Evolutionary conservation across 2,329 filamentous ascomycete species (phyloP).

Genomic region (Microdochium bolleyi): DNA sequence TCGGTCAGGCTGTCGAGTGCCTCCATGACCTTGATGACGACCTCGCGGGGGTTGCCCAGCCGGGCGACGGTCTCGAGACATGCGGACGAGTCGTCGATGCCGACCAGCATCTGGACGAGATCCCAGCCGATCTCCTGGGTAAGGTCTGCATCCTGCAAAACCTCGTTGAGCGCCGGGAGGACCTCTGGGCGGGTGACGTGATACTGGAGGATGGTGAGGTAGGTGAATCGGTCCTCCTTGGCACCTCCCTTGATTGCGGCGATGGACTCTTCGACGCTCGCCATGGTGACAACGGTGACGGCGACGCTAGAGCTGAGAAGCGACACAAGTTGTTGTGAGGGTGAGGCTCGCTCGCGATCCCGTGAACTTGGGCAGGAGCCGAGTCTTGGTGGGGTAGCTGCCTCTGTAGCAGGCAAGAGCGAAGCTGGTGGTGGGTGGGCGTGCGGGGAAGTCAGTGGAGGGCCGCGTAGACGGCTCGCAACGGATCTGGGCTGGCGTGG

Average conservation of each 20-base stretch:
- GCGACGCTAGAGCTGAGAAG: too few relatives aligned
- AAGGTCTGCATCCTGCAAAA: conserved; percentile 59
- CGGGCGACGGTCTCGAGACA: conserved; percentile 69
- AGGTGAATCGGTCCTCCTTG: conserved; percentile 59
- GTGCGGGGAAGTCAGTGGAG: too few relatives aligned
- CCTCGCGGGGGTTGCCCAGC: conserved; percentile 72
- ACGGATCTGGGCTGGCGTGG: too few relatives aligned
- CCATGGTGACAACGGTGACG: neutral
- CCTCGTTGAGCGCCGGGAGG: conserved; percentile 59
- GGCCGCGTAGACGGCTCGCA: too few relatives aligned
- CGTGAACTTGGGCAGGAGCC: too few relatives aligned
- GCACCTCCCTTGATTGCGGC: conserved; percentile 19
- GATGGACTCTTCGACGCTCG: conserved; percentile 14
- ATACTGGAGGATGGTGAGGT: conserved; percentile 70
- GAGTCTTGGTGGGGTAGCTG: too few relatives aligned
- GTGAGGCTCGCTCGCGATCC: too few relatives aligned
- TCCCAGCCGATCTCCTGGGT: conserved; percentile 80
- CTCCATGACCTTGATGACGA: conserved; percentile 74
- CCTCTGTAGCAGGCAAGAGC: too few relatives aligned
- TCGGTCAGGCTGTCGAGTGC: conserved; percentile 50
- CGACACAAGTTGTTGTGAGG: too few relatives aligned
- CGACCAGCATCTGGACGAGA: conserved; percentile 65
- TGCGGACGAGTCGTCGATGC: conserved; percentile 57
- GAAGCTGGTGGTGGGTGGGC: too few relatives aligned
- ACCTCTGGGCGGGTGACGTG: conserved; percentile 56